Conservation (phyloP, 163 green algal species). For the Volvox carteri region DNA sequence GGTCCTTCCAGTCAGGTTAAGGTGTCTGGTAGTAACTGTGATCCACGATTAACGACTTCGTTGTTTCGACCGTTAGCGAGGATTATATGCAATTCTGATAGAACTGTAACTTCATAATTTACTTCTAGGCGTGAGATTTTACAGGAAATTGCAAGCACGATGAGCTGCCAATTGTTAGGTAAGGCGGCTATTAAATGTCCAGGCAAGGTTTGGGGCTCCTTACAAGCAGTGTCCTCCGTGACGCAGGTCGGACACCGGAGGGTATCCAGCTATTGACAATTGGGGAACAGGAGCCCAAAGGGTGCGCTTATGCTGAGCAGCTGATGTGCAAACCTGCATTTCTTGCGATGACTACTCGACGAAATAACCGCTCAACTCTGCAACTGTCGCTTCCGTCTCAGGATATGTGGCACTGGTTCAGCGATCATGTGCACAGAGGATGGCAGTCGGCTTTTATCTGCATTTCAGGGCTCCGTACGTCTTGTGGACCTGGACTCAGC, state of each 20-base stretch:
- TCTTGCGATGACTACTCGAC: too few relatives aligned
- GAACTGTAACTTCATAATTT: not conserved
- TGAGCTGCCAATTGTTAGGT: slow-evolving; percentile 42
- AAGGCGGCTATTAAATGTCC: not conserved
- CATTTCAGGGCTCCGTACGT: not conserved
- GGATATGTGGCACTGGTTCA: not conserved
- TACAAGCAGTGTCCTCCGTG: not conserved
- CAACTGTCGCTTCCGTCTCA: too few relatives aligned
- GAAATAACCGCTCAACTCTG: too few relatives aligned
- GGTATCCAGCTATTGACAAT: slow-evolving; percentile 34
- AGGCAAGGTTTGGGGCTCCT: not conserved
- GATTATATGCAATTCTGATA: not conserved
- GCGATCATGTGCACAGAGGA: slow-evolving; percentile 20
- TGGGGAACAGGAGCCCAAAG: not conserved
- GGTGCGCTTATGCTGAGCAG: too few relatives aligned
- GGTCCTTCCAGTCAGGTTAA: too few relatives aligned
- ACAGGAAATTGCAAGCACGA: not conserved
- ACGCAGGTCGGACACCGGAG: slow-evolving; percentile 30
- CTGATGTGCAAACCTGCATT: too few relatives aligned
- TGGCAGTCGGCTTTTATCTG: slow-evolving; percentile 12
- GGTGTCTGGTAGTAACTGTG: too few relatives aligned
- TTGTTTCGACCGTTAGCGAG: not conserved
- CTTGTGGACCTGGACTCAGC: slow-evolving; percentile 13
- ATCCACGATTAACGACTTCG: not conserved
- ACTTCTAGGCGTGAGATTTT: not conserved